phyloP scores from a whole-genome alignment of 768 basidiomycete species.

The Pilatotrama ljubarskyi region DNA sequence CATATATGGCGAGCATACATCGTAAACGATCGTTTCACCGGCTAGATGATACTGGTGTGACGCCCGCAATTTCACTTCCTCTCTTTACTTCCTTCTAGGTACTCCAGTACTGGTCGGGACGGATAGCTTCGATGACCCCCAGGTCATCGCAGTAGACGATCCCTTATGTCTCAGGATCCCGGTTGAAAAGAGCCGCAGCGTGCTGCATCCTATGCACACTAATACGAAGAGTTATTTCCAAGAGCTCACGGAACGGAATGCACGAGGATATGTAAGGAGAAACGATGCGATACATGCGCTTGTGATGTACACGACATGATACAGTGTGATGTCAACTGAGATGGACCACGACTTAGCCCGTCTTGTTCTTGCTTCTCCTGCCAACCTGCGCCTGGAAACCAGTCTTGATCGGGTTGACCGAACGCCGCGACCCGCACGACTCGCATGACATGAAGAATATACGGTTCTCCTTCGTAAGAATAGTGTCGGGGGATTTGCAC shows the following conservation, averaged over 20 bases:
- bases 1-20: no score
- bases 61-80: no score
- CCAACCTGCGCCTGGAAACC: conserved; percentile 98
- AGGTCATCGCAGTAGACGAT: no score
- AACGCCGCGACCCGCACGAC: conserved; percentile 86
- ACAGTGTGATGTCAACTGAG: conserved; percentile 9
- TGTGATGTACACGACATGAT: conserved; percentile 18
- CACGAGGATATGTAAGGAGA: background rate
- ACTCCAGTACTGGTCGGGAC: no score
- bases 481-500: conserved; percentile 97
- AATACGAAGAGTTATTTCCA: no score
- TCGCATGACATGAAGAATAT: conserved; percentile 98
- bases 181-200: background rate
- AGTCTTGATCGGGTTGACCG: conserved; percentile 96
- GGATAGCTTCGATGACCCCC: no score
- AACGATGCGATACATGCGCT: conserved; percentile 19
- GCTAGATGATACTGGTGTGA: no score
- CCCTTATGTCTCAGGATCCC: no score
- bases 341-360: conserved; percentile 41
- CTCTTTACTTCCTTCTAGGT: no score
- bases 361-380: conserved; percentile 82
- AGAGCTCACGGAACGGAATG: no score
- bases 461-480: conserved; percentile 96
- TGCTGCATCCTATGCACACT: no score
- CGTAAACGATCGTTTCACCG: no score